A percentile compares a stretch with the other conserved stretches of the same genome.
These are phyloP conservation scores for Aspergillus sp. DNA, from an alignment of 2,329 filamentous ascomycete species.

Conservation along the genomic window DNA sequence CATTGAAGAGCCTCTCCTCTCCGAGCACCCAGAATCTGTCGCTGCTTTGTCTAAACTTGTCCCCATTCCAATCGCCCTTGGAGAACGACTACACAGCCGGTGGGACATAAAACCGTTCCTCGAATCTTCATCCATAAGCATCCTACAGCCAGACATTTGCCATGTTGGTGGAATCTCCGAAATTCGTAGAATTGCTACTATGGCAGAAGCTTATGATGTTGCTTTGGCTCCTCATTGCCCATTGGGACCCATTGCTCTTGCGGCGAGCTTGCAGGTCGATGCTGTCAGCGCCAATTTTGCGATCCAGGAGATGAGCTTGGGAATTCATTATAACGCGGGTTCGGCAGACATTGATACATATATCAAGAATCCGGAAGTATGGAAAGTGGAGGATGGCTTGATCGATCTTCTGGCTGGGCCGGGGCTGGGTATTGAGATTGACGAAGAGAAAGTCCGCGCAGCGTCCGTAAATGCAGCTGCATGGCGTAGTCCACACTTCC, in stretches of 20 bases:
- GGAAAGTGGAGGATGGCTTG: constrained; percentile 65
- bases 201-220: constrained; percentile 73
- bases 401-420: constrained; percentile 60
- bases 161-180: constrained; percentile 74
- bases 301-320: constrained; percentile 76
- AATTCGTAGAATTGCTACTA: constrained; percentile 65
- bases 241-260: constrained; percentile 71
- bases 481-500: constrained; percentile 49
- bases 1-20: constrained; percentile 70
- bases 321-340: constrained; percentile 73
- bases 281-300: constrained; percentile 63
- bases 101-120: constrained; percentile 75
- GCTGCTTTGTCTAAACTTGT: constrained; percentile 60
- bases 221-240: constrained; percentile 73
- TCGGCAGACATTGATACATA: constrained; percentile 66
- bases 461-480: constrained; percentile 59
- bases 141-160: constrained; percentile 71
- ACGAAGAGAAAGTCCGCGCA: constrained; percentile 66
- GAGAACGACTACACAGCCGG: constrained; percentile 68
- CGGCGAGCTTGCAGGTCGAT: constrained; percentile 69
- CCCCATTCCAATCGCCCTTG: constrained; percentile 67
- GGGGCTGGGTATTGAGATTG: constrained; percentile 68
- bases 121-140: constrained; percentile 66
- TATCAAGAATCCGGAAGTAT: constrained; percentile 63
- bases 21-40: constrained; percentile 66